Percentiles rank a stretch among this genome's conserved stretches.
These are phyloP conservation scores for Baudoinia panamericana DNA, from an alignment of 495 filamentous ascomycete genomes.

Conservation along the genomic window DNA sequence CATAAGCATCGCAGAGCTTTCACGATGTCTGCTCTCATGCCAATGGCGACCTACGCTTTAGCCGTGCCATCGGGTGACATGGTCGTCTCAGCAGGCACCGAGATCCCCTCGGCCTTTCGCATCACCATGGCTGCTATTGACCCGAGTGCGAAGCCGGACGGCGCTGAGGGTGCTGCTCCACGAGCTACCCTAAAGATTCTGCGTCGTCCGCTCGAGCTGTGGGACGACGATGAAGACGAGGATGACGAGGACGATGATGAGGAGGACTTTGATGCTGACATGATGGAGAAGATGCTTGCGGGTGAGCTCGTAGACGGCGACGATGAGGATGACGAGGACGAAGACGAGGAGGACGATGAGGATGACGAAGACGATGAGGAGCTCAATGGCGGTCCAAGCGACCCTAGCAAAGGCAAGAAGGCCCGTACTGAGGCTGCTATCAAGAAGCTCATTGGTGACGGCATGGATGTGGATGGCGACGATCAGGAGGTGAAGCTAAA, in stretches of 20 bases:
- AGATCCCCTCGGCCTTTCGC: constrained; percentile 73
- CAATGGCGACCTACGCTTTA: constrained; percentile 80
- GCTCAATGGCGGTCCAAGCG: constrained; percentile 76
- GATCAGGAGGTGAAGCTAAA: constrained; percentile 51
- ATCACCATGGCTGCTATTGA: constrained; percentile 98
- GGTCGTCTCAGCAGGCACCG: constrained; percentile 57
- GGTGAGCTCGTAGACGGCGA: constrained; percentile 39
- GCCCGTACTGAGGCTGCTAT: constrained; percentile 53
- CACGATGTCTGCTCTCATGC: constrained; percentile 34
- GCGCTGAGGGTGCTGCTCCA: constrained; percentile 48
- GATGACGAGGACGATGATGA: constrained; percentile 44
- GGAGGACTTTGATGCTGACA: constrained; percentile 47
- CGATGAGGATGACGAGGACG: constrained; percentile 44
- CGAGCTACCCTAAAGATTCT: constrained; percentile 84
- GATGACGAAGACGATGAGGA: constrained; percentile 54
- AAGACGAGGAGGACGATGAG: constrained; percentile 57
- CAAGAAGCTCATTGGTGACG: constrained; percentile 27
- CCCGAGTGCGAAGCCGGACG: constrained; percentile 55
- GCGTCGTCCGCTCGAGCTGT: constrained; percentile 43
- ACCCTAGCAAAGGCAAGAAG: constrained; percentile 76
- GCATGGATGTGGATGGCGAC: constrained; percentile 36
- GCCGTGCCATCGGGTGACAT: constrained; percentile 69
- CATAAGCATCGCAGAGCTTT: too few relatives aligned
- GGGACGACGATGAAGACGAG: constrained; percentile 31
- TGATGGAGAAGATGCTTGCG: constrained; percentile 53